These are phyloP conservation scores for Penicillium pulvis DNA, from an alignment of 495 filamentous ascomycete species.

Conservation along the genomic window DNA sequence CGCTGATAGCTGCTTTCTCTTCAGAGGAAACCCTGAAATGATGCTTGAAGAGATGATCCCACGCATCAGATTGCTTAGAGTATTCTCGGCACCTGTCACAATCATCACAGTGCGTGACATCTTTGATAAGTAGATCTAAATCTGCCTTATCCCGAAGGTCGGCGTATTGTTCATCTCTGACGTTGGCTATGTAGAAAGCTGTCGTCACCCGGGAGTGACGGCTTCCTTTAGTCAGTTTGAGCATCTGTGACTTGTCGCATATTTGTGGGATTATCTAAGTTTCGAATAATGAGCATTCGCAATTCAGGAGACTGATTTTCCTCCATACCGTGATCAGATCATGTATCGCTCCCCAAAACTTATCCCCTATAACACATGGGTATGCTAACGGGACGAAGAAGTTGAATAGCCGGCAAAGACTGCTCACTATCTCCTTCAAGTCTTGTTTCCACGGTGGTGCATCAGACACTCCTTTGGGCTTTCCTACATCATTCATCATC, in stretches of 20 bases:
- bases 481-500: not conserved
- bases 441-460: not conserved
- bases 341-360: constrained; percentile 7
- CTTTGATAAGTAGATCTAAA: not conserved
- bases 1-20: not conserved
- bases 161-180: not conserved
- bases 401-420: constrained; percentile 6
- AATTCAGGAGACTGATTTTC: not conserved
- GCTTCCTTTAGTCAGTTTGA: not conserved
- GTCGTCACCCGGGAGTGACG: not conserved
- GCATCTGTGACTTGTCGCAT: not conserved
- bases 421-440: not conserved
- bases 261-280: not conserved
- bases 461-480: not conserved
- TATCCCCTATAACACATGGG: not conserved
- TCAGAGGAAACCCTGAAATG: not conserved
- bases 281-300: not conserved
- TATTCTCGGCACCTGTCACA: not conserved
- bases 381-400: constrained; percentile 4
- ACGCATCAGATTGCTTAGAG: not conserved
- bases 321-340: constrained; percentile 1
- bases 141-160: not conserved
- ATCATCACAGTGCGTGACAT: not conserved
- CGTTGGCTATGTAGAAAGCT: not conserved
- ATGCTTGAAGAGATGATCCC: not conserved